These are phyloP conservation scores for Backusella macrospora DNA, from an alignment of 192 early-diverging fungal genomes.

Conservation along the genomic window DNA sequence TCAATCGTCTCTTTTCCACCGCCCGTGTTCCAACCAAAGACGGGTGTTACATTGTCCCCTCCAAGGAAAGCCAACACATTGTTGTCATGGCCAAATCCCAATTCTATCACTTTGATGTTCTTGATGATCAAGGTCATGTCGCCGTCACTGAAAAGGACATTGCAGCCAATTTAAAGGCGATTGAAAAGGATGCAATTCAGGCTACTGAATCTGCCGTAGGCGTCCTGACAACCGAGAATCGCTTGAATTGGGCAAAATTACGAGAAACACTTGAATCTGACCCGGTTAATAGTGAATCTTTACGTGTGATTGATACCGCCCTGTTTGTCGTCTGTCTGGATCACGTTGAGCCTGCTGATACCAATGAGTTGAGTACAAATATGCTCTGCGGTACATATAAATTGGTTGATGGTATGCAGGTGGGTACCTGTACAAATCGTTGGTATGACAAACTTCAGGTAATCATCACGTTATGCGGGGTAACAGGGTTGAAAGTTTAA, in stretches of 20 bases:
- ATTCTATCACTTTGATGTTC: conserved; percentile 74
- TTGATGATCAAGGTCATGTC: conserved; percentile 54
- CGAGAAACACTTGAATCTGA: conserved; percentile 55
- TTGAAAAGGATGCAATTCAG: conserved; percentile 56
- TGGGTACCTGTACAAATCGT: conserved; percentile 67
- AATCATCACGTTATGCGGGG: conserved; percentile 4
- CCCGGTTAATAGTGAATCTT: conserved; percentile 56
- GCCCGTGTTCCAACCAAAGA: conserved; percentile 68
- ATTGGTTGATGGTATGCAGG: conserved; percentile 43
- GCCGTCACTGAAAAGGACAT: conserved; percentile 62
- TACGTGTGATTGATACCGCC: conserved; percentile 67
- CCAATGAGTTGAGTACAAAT: conserved; percentile 45
- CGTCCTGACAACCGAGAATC: conserved; percentile 73
- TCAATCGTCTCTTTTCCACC: conserved; percentile 72
- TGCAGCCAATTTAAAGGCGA: conserved; percentile 64
- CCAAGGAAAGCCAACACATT: conserved; percentile 55
- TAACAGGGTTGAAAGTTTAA: conserved; percentile 9
- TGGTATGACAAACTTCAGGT: conserved; percentile 81
- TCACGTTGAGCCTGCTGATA: conserved; percentile 52
- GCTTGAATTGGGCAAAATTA: conserved; percentile 71
- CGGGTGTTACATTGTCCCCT: conserved; percentile 38
- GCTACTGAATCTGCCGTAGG: conserved; percentile 58
- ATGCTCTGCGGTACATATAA: conserved; percentile 55
- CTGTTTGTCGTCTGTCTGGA: conserved; percentile 79
- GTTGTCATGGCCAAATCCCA: conserved; percentile 73